phyloP scores from a whole-genome alignment of 108 stramenopile species.

The Cylindrotheca fusiformis region DNA sequence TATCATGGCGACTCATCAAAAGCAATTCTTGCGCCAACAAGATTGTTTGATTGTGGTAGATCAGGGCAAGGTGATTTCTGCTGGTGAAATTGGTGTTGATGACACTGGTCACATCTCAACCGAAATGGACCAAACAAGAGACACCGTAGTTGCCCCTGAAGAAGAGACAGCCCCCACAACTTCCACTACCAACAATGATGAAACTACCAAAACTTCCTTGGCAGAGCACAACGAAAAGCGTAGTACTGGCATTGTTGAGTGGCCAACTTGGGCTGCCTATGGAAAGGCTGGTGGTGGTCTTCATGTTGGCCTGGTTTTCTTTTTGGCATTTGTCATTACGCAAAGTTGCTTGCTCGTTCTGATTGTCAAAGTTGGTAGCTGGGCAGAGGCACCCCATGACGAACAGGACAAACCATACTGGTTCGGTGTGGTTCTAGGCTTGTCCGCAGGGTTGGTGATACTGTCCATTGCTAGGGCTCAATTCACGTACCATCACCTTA shows the following conservation, averaged over 20 bases:
- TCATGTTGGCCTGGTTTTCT: slow-evolving; percentile 38
- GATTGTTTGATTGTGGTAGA: slow-evolving; percentile 74
- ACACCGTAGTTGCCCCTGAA: not conserved
- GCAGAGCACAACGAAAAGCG: slow-evolving; percentile 75
- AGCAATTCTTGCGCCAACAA: slow-evolving; percentile 73
- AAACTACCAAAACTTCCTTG: not conserved
- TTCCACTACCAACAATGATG: not conserved
- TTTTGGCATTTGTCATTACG: slow-evolving; percentile 56
- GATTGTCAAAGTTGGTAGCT: slow-evolving; percentile 58
- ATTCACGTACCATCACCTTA: slow-evolving; percentile 40
- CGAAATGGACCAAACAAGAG: slow-evolving; percentile 32
- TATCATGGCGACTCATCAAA: slow-evolving; percentile 92
- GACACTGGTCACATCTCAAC: slow-evolving; percentile 25
- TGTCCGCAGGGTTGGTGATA: slow-evolving; percentile 41
- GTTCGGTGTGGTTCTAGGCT: slow-evolving; percentile 48
- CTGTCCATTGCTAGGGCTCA: slow-evolving; percentile 54
- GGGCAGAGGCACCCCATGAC: slow-evolving; percentile 49
- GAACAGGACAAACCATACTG: slow-evolving; percentile 40
- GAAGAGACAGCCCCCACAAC: not conserved
- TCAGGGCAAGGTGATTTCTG: slow-evolving; percentile 51
- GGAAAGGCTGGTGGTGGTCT: slow-evolving; percentile 63
- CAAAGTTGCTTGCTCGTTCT: slow-evolving; percentile 57
- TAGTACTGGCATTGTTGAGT: slow-evolving; percentile 62
- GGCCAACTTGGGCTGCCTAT: slow-evolving; percentile 73
- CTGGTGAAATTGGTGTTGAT: slow-evolving; percentile 46